Evolutionary conservation across 176 grass and related monocot species (phyloP).

Genomic region (Triticum aestivum): IWGSC_CS_RefSeq_v2.1 NC_057808.1:302631525-302632024

Average conservation of each 20-base stretch:
- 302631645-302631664: constrained; percentile 67
- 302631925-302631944: not conserved
- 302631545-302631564: not conserved
- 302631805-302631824: no score
- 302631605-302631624: not conserved
- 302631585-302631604: not conserved
- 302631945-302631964: not conserved
- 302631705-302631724: constrained; percentile 88
- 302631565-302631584: not conserved
- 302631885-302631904: no score
- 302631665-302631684: constrained; percentile 84
- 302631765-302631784: no score
- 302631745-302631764: no score
- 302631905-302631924: not conserved
- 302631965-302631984: not conserved
- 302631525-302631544: not conserved
- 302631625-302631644: not conserved
- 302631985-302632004: not conserved
- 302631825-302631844: no score
- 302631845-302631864: no score
- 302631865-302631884: no score
- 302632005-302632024: not conserved
- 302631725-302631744: constrained; percentile 58
- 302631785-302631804: no score
- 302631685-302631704: constrained; percentile 92